Evolutionary conservation across 2,329 filamentous ascomycete genomes (phyloP).

Genomic region (Trichoderma sp.): DNA sequence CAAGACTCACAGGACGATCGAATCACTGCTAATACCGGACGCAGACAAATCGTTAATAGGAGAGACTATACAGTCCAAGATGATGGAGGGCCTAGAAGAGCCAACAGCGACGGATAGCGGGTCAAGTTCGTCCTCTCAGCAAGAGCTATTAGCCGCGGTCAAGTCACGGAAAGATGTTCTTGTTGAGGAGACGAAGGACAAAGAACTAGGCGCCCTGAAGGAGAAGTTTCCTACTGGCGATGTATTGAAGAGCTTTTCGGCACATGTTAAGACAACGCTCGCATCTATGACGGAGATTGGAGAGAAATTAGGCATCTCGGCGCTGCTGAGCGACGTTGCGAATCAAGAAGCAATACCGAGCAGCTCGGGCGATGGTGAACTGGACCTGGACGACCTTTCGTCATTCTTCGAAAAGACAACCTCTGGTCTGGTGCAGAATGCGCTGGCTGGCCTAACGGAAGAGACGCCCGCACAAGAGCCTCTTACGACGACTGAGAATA

Average conservation of each 20-base stretch:
- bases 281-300: conserved; percentile 39
- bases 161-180: conserved; percentile 40
- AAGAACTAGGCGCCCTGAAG: conserved; percentile 36
- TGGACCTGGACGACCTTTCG: conserved; percentile 45
- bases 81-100: conserved; percentile 58
- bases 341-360: conserved; percentile 35
- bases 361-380: conserved; percentile 34
- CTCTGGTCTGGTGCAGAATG: conserved; percentile 45
- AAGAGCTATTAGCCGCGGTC: conserved; percentile 39
- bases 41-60: conserved; percentile 44
- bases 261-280: conserved; percentile 39
- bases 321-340: conserved; percentile 36
- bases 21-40: conserved; percentile 51
- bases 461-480: conserved; percentile 28
- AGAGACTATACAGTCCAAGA: conserved; percentile 53
- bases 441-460: conserved; percentile 42
- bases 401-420: conserved; percentile 48
- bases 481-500: conserved; percentile 28
- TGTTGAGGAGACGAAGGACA: conserved; percentile 32
- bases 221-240: conserved; percentile 45
- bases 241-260: conserved; percentile 40
- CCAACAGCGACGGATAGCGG: conserved; percentile 37
- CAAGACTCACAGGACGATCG: conserved; percentile 55
- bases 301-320: conserved; percentile 40
- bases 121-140: conserved; percentile 39